These are phyloP conservation scores for Pleurotus cornucopiae DNA, from an alignment of 768 basidiomycete species.

Conservation along the genomic window DNA sequence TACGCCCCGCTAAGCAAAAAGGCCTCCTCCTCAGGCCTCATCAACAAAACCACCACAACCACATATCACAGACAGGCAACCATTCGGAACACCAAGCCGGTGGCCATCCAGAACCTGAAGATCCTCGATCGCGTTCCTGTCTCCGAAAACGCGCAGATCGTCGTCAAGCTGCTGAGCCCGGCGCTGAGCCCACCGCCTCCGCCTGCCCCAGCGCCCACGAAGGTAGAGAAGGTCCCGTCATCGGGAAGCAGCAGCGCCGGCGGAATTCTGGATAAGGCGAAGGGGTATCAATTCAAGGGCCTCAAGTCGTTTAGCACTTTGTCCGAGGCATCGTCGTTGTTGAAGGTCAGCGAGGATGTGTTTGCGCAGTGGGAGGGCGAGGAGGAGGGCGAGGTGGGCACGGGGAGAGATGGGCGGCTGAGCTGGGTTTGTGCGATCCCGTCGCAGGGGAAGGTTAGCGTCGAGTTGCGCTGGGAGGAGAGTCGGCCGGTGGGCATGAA, in stretches of 20 bases:
- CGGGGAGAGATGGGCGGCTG: not conserved
- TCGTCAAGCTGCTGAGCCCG: conserved; percentile 30
- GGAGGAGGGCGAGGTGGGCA: not conserved
- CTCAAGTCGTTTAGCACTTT: not conserved
- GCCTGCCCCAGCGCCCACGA: not conserved
- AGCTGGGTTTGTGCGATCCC: not conserved
- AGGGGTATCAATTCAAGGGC: too few relatives aligned
- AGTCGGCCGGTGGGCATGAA: not conserved
- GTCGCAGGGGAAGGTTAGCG: not conserved
- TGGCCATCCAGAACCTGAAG: not conserved
- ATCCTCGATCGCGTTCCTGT: conserved; percentile 5
- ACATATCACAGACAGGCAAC: not conserved
- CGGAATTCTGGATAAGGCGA: too few relatives aligned
- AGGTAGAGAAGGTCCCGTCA: too few relatives aligned
- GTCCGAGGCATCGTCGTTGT: not conserved
- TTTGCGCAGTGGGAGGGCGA: not conserved
- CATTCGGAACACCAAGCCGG: not conserved
- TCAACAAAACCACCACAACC: conserved; percentile 22
- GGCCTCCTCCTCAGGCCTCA: conserved; percentile 26
- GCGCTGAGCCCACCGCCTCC: conserved; percentile 27
- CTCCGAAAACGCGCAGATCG: not conserved
- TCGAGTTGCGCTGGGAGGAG: not conserved
- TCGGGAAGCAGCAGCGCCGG: too few relatives aligned
- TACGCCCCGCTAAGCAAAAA: conserved; percentile 16
- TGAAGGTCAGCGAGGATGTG: not conserved